Evolutionary conservation across 2,329 filamentous ascomycete species (phyloP), one percentile per base, ranked within the genome.

Genomic region (Phyllachora maydis): DNA sequence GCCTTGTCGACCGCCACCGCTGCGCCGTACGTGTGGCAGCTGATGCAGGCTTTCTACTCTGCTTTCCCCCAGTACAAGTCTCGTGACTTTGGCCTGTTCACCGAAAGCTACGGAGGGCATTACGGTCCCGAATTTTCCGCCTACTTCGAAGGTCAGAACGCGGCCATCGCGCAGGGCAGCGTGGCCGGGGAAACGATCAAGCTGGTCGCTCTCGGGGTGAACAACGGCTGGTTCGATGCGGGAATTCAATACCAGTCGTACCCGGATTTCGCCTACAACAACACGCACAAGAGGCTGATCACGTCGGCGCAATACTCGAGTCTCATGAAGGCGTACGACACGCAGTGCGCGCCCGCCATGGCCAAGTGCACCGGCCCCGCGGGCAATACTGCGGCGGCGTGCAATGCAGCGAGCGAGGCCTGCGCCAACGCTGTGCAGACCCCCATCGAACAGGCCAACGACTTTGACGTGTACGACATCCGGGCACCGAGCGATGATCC

Each of bases 61-160:
- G 56, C 65, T 15, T 75, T 75, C 28, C 65, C 65, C 0, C 51
- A 56, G 17, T 72, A 74, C 37, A 55, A 62, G 37, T 57, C 58
- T 3, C 56, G 58, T 16, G 58, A 69, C 28, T 58, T 65, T 27
- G 52, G 54, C 2, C 45, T 67, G 23, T 62, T 56, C 19, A 56
- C 60, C 3, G 50, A 57, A 30, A 58, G 53, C 0, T 68, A 68
- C 29, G 63, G 63, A 16, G 27, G 63, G 13, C 55, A 61, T 27
- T 67, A 63, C 32, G 60, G 59, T 1, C 65, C 65, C 1, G 56
- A 54, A 13, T 65, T 66, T 29, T 52, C 55, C 10, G 43, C 49
- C 7, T 62, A 62, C 34, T 60, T 70, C 34, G 43, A 65, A 28
- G 40, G 53, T n/a, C 58, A 68, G 35, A 71, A 71, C 30, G 47